Evolutionary conservation across 2,329 filamentous ascomycete genomes (phyloP).

Genomic region (Cladosporium sp.): DNA sequence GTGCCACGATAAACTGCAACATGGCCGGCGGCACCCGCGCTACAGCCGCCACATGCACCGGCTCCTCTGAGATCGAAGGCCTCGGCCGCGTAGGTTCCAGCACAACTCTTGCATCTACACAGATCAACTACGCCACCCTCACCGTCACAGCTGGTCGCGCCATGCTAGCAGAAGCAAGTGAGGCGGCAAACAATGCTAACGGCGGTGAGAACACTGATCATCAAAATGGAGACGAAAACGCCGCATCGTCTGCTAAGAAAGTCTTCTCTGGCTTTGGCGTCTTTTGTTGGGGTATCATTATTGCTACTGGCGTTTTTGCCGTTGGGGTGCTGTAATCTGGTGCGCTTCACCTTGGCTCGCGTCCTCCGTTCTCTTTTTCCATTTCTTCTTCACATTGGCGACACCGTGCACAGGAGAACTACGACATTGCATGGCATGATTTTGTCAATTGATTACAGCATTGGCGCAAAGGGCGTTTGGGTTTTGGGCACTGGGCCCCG

Average conservation of each 20-base stretch:
- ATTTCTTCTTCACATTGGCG: no score
- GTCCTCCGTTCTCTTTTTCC: no score
- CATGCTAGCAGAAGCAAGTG: not conserved
- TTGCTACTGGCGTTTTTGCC: not conserved
- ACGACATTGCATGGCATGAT: no score
- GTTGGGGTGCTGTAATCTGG: not conserved
- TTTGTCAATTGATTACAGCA: no score
- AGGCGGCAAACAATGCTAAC: not conserved
- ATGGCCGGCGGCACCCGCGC: slow-evolving; percentile 21
- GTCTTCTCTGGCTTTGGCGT: not conserved
- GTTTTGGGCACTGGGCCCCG: no score
- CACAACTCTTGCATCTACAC: slow-evolving; percentile 24
- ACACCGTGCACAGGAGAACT: no score
- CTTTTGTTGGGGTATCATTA: not conserved
- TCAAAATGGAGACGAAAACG: not conserved
- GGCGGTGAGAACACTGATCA: not conserved
- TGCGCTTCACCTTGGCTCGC: not conserved
- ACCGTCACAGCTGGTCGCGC: slow-evolving; percentile 24
- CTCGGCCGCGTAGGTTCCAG: slow-evolving; percentile 25
- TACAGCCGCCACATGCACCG: slow-evolving; percentile 22
- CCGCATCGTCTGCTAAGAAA: not conserved
- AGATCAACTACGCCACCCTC: slow-evolving; percentile 26
- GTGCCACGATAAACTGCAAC: slow-evolving; percentile 22
- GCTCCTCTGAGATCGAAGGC: slow-evolving; percentile 18
- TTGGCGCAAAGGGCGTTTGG: no score